Conservation (phyloP, 257 asterid species). For the Solanum microdontum region DNA sequence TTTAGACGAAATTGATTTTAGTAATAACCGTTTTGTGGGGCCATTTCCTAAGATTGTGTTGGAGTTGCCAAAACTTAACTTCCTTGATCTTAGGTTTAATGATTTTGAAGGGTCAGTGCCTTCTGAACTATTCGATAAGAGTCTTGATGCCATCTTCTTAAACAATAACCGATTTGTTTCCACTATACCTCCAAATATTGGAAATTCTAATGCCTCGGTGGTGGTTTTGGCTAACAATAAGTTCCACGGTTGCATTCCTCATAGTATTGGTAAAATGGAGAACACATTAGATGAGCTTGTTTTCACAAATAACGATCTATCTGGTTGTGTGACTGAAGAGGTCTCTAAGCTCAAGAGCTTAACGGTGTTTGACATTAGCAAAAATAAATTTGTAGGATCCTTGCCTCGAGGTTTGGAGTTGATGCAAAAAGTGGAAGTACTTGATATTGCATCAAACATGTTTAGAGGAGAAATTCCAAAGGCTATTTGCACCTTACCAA, state of each 20-base stretch:
- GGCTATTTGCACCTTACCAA: slow-evolving; percentile 41
- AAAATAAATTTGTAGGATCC: slow-evolving; percentile 44
- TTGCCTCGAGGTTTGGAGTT: slow-evolving; percentile 39
- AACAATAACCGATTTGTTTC: slow-evolving; percentile 51
- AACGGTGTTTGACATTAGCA: slow-evolving; percentile 41
- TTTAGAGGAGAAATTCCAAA: slow-evolving; percentile 53
- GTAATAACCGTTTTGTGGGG: slow-evolving; percentile 88
- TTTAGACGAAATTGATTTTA: slow-evolving; percentile 60
- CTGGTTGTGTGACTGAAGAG: slow-evolving; percentile 78
- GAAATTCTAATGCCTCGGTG: slow-evolving; percentile 58
- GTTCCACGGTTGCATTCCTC: slow-evolving; percentile 56
- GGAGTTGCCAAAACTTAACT: slow-evolving; percentile 45
- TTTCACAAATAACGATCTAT: slow-evolving; percentile 27
- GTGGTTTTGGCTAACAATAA: slow-evolving; percentile 50
- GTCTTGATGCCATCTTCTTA: slow-evolving; percentile 53
- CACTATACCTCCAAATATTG: slow-evolving; percentile 50
- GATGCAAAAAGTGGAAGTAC: slow-evolving; percentile 30
- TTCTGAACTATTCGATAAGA: slow-evolving; percentile 11
- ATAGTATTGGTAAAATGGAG: slow-evolving; percentile 57
- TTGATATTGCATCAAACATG: slow-evolving; percentile 27
- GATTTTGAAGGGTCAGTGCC: slow-evolving; percentile 81
- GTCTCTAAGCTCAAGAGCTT: slow-evolving; percentile 30
- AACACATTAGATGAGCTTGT: slow-evolving; percentile 46
- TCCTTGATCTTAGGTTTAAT: slow-evolving; percentile 66
- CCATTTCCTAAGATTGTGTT: slow-evolving; percentile 55